phyloP scores from a whole-genome alignment of 108 stramenopile species.

The Bacterosira constricta region DNA sequence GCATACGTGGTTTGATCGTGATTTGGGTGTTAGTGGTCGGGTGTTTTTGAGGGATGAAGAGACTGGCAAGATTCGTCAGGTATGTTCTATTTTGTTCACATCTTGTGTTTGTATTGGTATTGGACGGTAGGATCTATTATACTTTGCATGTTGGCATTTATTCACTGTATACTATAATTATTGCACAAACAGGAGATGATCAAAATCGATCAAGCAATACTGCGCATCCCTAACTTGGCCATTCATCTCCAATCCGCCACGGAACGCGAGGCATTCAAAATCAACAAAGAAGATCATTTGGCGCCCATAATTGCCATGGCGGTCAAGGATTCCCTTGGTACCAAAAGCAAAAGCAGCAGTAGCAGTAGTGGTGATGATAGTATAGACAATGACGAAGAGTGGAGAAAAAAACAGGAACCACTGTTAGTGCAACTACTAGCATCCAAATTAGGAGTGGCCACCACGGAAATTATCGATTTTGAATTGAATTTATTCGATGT shows the following conservation, averaged over 20 bases:
- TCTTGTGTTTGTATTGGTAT: constrained; percentile 28
- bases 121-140: not conserved
- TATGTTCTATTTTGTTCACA: not conserved
- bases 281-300: constrained; percentile 96
- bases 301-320: constrained; percentile 89
- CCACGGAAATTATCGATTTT: constrained; percentile 86
- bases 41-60: constrained; percentile 74
- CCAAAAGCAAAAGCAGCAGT: constrained; percentile 16
- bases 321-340: constrained; percentile 67
- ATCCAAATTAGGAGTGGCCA: constrained; percentile 59
- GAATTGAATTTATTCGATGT: constrained; percentile 93
- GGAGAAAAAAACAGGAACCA: constrained; percentile 86
- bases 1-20: constrained; percentile 97
- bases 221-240: constrained; percentile 93
- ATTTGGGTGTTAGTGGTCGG: constrained; percentile 91
- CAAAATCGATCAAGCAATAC: constrained; percentile 73
- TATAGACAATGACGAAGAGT: constrained; percentile 41
- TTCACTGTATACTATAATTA: no score
- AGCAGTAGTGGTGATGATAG: constrained; percentile 26
- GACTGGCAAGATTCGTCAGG: constrained; percentile 43
- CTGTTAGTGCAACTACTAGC: constrained; percentile 81
- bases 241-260: constrained; percentile 93
- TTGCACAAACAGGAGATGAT: constrained; percentile 53
- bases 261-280: constrained; percentile 83
- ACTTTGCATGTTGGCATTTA: not conserved